Evolutionary conservation across 352 stramenopile species (phyloP).

Genomic region (Vaucheria bursata): DNA sequence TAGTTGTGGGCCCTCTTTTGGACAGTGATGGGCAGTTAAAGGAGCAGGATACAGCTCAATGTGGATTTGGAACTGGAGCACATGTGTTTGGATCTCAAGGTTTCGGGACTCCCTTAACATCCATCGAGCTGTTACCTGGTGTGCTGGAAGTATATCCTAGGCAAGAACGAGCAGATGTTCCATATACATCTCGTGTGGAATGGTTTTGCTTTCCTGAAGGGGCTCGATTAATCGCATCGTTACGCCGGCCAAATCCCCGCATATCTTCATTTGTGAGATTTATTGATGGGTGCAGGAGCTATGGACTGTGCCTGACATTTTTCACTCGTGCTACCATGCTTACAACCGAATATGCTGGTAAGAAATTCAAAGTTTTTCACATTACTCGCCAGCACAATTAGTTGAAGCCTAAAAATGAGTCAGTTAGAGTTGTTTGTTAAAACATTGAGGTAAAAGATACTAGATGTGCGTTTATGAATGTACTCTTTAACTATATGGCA

Average conservation of each 20-base stretch:
- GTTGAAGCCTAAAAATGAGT: no score
- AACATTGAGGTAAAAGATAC: neutral
- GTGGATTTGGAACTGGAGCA: slow-evolving; percentile 18
- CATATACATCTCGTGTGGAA: slow-evolving; percentile 30
- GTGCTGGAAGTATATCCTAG: slow-evolving; percentile 38
- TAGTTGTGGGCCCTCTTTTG: slow-evolving; percentile 29
- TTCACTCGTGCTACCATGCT: slow-evolving; percentile 26
- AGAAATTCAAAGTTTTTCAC: neutral
- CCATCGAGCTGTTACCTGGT: slow-evolving; percentile 30
- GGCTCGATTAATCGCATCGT: slow-evolving; percentile 14
- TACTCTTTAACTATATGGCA: no score
- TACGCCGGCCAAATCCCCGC: slow-evolving; percentile 25
- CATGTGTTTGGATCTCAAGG: no score
- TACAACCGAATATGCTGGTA: neutral
- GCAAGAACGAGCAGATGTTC: slow-evolving; percentile 27
- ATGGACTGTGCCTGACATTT: slow-evolving; percentile 45
- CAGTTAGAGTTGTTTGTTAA: neutral
- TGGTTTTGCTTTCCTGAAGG: slow-evolving; percentile 48
- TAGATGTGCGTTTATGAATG: no score
- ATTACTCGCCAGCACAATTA: neutral
- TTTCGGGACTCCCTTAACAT: slow-evolving; percentile 15
- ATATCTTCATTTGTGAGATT: slow-evolving; percentile 44
- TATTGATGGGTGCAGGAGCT: slow-evolving; percentile 24
- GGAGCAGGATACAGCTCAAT: slow-evolving; percentile 28
- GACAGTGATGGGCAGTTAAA: slow-evolving; percentile 18